These are phyloP conservation scores for Claviceps pusilla DNA, from an alignment of 2,329 filamentous ascomycete genomes.

Conservation along the genomic window DNA sequence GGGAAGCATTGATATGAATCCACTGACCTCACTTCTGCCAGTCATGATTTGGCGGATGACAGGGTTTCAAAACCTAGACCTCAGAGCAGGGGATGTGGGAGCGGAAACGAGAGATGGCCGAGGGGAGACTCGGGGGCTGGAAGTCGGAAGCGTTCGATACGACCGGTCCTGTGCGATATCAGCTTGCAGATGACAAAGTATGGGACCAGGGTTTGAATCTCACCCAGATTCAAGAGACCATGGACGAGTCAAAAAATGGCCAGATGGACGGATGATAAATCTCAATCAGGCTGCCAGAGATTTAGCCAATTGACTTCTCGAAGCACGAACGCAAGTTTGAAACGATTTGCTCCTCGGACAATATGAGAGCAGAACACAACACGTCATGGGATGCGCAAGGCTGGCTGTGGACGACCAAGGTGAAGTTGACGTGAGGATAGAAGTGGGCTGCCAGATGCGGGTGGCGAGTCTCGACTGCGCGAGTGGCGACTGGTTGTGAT, in stretches of 20 bases:
- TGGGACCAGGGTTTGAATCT: not conserved
- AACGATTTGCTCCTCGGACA: not conserved
- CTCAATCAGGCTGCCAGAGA: not conserved
- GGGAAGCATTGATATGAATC: not conserved
- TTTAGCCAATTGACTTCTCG: not conserved
- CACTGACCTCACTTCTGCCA: constrained; percentile 7
- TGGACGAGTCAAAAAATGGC: not conserved
- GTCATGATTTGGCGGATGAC: not conserved
- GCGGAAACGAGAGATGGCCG: not conserved
- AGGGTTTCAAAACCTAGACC: not conserved
- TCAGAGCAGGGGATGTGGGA: not conserved
- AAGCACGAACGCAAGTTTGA: not conserved
- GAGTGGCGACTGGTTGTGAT: not conserved
- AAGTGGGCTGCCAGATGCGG: not conserved
- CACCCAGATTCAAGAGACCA: not conserved
- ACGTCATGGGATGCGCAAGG: not conserved
- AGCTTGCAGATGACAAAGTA: not conserved
- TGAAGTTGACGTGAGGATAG: not conserved
- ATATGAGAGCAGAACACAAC: not conserved
- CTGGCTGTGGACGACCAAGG: not conserved
- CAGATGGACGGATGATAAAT: not conserved
- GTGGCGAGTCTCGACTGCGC: too few relatives aligned
- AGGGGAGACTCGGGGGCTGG: not conserved
- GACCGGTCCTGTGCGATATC: not conserved
- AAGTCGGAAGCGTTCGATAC: not conserved